phyloP scores from a whole-genome alignment of 176 grass and related monocot genomes.

The bread wheat (Triticum aestivum) region DNA sequence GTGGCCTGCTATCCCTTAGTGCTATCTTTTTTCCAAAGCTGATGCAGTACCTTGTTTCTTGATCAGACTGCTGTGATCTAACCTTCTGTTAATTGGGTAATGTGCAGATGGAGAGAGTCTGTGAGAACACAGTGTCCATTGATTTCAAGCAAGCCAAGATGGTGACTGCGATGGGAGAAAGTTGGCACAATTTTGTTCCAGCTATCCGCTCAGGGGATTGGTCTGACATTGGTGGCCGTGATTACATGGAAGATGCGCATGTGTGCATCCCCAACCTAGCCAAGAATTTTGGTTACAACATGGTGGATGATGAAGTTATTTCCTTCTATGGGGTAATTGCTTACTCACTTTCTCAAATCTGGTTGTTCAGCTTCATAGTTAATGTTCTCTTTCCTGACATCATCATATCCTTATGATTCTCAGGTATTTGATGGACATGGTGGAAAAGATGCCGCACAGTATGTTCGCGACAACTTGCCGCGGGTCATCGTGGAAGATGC shows the following conservation, averaged over 20 bases:
- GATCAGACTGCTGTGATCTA: background rate
- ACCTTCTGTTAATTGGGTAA: background rate
- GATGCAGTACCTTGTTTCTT: background rate
- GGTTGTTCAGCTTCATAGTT: background rate
- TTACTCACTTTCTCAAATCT: slow-evolving; percentile 3
- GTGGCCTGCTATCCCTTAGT: background rate
- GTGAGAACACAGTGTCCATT: slow-evolving; percentile 59
- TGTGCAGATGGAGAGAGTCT: slow-evolving; percentile 79
- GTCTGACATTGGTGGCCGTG: slow-evolving; percentile 74
- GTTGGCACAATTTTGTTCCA: slow-evolving; percentile 48
- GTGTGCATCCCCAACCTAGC: slow-evolving; percentile 92
- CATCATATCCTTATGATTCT: background rate
- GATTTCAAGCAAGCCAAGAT: slow-evolving; percentile 54
- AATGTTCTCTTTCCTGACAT: background rate
- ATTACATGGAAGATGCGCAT: slow-evolving; percentile 90
- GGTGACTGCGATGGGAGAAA: background rate
- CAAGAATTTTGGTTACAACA: slow-evolving; percentile 60
- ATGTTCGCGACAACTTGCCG: slow-evolving; percentile 93
- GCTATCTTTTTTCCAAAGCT: background rate
- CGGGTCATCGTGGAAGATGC: slow-evolving; percentile 86
- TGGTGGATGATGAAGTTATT: slow-evolving; percentile 51
- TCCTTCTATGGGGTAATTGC: slow-evolving; percentile 89
- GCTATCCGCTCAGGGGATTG: slow-evolving; percentile 79
- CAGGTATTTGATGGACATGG: slow-evolving; percentile 97
- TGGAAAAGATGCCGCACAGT: slow-evolving; percentile 91